Conservation (phyloP, 495 filamentous ascomycete species). For the Astrothelium subdiscretum region DNA sequence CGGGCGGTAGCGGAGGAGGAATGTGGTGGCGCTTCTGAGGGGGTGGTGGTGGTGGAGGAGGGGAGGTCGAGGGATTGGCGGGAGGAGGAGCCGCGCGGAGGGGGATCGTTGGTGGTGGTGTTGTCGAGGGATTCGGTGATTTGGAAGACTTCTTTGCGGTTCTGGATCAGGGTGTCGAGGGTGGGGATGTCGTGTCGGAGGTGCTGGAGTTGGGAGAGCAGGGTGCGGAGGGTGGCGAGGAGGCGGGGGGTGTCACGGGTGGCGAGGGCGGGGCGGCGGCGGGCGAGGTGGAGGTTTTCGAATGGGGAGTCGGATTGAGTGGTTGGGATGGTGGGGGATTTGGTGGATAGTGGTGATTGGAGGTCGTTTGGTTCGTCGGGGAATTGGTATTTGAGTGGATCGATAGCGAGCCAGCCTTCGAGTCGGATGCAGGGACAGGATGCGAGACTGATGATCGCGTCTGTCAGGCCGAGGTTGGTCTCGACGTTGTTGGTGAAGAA, state of each 20-base stretch:
- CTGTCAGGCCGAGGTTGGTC: conserved; percentile 76
- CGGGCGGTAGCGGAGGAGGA: not conserved
- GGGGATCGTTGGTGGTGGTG: not conserved
- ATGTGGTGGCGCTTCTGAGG: not conserved
- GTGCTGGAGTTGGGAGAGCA: conserved; percentile 18
- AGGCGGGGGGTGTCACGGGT: conserved; percentile 20
- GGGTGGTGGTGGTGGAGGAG: conserved; percentile 7
- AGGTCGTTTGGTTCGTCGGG: conserved; percentile 27
- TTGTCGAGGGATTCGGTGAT: conserved; percentile 4
- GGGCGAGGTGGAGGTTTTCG: conserved; percentile 15
- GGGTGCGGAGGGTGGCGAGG: conserved; percentile 15
- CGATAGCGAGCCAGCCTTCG: conserved; percentile 80
- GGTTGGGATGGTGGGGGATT: conserved; percentile 10
- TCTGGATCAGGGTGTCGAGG: conserved; percentile 23
- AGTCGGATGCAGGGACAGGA: conserved; percentile 72
- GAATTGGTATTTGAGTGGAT: conserved; percentile 49
- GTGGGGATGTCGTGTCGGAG: conserved; percentile 24
- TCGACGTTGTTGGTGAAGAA: conserved; percentile 88
- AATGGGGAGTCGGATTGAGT: conserved; percentile 1
- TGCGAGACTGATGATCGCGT: conserved; percentile 67
- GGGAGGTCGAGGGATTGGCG: not conserved
- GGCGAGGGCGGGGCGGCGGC: conserved; percentile 19
- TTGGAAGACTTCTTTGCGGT: conserved; percentile 25
- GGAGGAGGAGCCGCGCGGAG: not conserved
- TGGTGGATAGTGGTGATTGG: not conserved